These are phyloP conservation scores for Ploettnerulaceae sp. DNA, from an alignment of 2,329 filamentous ascomycete genomes.

Conservation along the genomic window DNA sequence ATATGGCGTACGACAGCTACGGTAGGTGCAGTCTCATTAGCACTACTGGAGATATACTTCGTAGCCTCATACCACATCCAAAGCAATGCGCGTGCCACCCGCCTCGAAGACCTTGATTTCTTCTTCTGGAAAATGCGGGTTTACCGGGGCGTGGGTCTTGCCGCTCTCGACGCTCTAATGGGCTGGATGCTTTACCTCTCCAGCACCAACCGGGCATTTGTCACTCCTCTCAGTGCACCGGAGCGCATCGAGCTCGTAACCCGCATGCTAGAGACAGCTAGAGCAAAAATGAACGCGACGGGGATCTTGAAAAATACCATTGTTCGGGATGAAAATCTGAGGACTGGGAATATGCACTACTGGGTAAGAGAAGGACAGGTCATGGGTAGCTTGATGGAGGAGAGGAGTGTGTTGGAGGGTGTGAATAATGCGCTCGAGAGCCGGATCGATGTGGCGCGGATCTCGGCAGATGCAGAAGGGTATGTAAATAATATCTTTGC, in stretches of 20 bases:
- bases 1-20: constrained; percentile 70
- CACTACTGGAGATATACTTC: constrained; percentile 60
- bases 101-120: constrained; percentile 59
- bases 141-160: constrained; percentile 59
- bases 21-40: constrained; percentile 53
- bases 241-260: constrained; percentile 61
- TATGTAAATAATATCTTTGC: constrained; percentile 47
- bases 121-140: constrained; percentile 67
- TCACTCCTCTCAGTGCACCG: constrained; percentile 53
- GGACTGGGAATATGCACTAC: constrained; percentile 63
- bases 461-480: constrained; percentile 59
- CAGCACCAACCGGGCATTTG: constrained; percentile 74
- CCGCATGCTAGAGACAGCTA: constrained; percentile 51
- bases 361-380: constrained; percentile 74
- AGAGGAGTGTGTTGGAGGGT: constrained; percentile 67
- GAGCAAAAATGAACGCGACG: constrained; percentile 65
- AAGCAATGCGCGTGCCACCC: constrained; percentile 56
- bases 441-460: constrained; percentile 56
- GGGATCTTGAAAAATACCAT: constrained; percentile 78
- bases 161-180: constrained; percentile 57
- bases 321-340: constrained; percentile 65
- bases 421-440: constrained; percentile 62
- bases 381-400: constrained; percentile 73
- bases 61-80: constrained; percentile 61
- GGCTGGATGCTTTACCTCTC: constrained; percentile 68